Evolutionary conservation across 1,284 basidiomycete species (phyloP), one percentile per base, ranked within the genome.

Genomic region (Lentinula novae-zelandiae): DNA sequence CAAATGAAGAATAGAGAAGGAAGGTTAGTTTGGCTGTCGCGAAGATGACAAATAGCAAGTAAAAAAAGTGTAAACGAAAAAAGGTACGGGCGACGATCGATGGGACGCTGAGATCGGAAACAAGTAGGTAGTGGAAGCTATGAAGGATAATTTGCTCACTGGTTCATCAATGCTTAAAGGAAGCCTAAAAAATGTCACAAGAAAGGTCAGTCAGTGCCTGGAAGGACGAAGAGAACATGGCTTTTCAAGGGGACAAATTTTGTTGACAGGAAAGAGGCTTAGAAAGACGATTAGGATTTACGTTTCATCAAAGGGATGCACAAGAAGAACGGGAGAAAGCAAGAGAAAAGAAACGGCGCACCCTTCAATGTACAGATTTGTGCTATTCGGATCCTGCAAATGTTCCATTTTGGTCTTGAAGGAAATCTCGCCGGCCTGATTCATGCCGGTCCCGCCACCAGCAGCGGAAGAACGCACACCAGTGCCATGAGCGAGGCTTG

Each of bases 321-420:
- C 27, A 27, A 27, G 27, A 27, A 27, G 27, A 27, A 27, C 27
- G 27, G 27, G 27, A 27, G 27, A 3, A 27, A 27, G 27, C 27
- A 31, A 52, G 57, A 51, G 55, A 51, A 50, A 38, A 57, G 58
- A 46, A 33, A 39, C 6, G 20, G 70, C 76, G 57, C 61, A 84
- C 81, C 88, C 88, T 71, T 90, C 88, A 70, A 90, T 84, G 70
- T 90, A 90, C 61, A 90, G 71, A 71, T 90, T 90, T 12, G 87
- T 89, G 58, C 86, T 89, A 12, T 68, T 67, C 50, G 72, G 72
- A 68, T 90, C 87, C 63, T 80, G 77, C 57, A 90, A 73, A 62
- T 80, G 82, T 68, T 87, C 87, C 89, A 90, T 90, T 68, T 83
- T 82, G 15, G 79, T 72, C 69, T 90, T 90, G 80, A 90, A 90